These are phyloP conservation scores for Apiotrichum veenhuisii DNA, from an alignment of 1,284 basidiomycete species.

Conservation along the genomic window DNA sequence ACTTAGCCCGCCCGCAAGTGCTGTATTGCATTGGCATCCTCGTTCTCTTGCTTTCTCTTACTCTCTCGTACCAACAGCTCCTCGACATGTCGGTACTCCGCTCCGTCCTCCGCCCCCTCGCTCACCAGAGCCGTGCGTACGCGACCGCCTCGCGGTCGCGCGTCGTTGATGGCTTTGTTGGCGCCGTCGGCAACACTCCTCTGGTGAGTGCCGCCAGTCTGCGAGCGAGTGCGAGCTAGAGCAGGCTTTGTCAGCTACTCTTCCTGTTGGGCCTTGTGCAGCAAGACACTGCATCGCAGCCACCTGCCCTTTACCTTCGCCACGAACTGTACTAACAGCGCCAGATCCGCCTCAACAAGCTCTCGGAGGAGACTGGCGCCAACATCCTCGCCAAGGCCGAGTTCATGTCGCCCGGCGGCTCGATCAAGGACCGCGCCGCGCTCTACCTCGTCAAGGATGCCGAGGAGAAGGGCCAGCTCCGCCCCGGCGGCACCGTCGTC, in stretches of 20 bases:
- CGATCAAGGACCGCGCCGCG: constrained; percentile 96
- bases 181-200: constrained; percentile 90
- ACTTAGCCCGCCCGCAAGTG: too few species aligned
- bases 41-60: background rate
- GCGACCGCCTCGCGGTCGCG: constrained; percentile 43
- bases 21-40: too few species aligned
- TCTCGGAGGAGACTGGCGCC: constrained; percentile 86
- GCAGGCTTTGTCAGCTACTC: constrained; percentile 47
- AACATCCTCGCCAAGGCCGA: constrained; percentile 93
- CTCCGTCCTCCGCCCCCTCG: constrained; percentile 17
- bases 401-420: constrained; percentile 98
- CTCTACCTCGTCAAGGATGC: constrained; percentile 85
- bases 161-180: constrained; percentile 75
- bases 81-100: constrained; percentile 14
- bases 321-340: background rate
- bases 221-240: background rate
- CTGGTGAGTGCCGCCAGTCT: constrained; percentile 58
- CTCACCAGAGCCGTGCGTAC: constrained; percentile 26
- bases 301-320: too few species aligned
- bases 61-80: background rate
- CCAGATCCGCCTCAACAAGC: constrained; percentile 76
- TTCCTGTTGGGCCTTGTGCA: background rate
- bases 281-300: background rate
- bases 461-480: constrained; percentile 70
- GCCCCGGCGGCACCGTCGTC: constrained; percentile 89